Evolutionary conservation across 257 asterid species (phyloP).

Genomic region (Vinca minor): DNA sequence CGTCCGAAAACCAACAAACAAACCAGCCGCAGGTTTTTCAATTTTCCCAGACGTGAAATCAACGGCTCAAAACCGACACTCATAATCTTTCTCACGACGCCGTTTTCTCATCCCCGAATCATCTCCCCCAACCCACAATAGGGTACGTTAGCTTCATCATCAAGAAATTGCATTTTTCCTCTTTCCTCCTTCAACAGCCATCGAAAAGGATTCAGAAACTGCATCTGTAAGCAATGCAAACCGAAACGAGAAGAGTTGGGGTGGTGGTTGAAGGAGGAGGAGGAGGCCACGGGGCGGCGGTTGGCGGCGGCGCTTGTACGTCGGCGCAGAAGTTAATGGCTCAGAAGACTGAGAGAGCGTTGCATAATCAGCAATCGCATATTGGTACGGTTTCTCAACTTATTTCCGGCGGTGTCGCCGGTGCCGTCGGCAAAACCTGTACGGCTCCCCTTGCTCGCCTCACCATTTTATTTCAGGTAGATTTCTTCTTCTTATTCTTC

Average conservation of each 20-base stretch:
- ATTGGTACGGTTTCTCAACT: slow-evolving; percentile 66
- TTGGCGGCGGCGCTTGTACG: slow-evolving; percentile 28
- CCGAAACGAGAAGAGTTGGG: slow-evolving; percentile 64
- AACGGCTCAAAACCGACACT: slow-evolving; percentile 4
- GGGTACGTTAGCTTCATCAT: too few species aligned
- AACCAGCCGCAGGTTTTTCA: slow-evolving; percentile 1
- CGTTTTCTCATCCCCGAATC: background rate
- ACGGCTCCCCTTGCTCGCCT: slow-evolving; percentile 89
- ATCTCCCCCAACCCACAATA: too few species aligned
- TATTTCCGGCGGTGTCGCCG: slow-evolving; percentile 82
- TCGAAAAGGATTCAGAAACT: background rate
- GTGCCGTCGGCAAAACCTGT: slow-evolving; percentile 82
- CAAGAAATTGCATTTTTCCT: too few species aligned
- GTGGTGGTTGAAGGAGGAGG: slow-evolving; percentile 43
- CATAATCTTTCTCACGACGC: background rate
- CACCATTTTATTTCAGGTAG: slow-evolving; percentile 75
- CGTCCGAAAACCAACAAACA: too few species aligned
- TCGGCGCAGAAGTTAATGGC: slow-evolving; percentile 21
- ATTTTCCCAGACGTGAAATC: background rate
- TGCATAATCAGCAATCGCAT: slow-evolving; percentile 38
- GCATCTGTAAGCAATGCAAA: slow-evolving; percentile 40
- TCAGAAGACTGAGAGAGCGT: slow-evolving; percentile 25
- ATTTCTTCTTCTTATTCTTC: background rate
- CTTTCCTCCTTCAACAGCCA: too few species aligned
- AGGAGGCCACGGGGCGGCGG: slow-evolving; percentile 34